Evolutionary conservation across 176 grass and related monocot genomes (phyloP).

Genomic region (Triticum turgidum): DNA sequence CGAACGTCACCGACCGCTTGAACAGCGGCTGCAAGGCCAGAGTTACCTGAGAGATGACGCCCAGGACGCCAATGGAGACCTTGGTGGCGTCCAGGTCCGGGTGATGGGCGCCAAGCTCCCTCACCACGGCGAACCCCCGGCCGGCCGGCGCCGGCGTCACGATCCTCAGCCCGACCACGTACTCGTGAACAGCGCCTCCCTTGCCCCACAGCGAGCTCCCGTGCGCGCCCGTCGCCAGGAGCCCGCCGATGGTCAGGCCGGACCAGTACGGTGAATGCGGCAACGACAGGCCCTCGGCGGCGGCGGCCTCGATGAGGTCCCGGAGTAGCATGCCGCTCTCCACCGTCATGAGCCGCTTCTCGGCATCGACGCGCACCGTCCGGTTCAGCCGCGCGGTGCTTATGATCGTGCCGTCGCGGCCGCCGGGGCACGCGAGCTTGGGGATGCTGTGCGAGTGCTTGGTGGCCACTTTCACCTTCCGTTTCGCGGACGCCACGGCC

Average conservation of each 20-base stretch:
- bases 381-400: constrained; percentile 29
- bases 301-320: background rate
- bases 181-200: background rate
- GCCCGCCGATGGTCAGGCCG: background rate
- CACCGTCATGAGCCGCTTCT: background rate
- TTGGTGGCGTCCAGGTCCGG: background rate
- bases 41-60: background rate
- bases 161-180: background rate
- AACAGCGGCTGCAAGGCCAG: background rate
- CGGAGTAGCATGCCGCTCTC: background rate
- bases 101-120: background rate
- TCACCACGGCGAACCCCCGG: background rate
- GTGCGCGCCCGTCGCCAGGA: background rate
- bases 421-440: constrained; percentile 56
- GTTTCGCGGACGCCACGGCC: background rate
- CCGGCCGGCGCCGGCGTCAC: background rate
- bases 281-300: background rate
- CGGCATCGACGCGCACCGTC: background rate
- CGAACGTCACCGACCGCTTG: background rate
- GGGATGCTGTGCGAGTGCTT: constrained; percentile 60
- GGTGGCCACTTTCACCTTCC: constrained; percentile 52
- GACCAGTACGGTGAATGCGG: background rate
- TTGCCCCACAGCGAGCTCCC: background rate
- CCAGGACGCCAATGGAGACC: background rate
- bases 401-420: constrained; percentile 34